These are phyloP conservation scores for Trichoderma sp. DNA, from an alignment of 2,329 filamentous ascomycete genomes.

Conservation along the genomic window DNA sequence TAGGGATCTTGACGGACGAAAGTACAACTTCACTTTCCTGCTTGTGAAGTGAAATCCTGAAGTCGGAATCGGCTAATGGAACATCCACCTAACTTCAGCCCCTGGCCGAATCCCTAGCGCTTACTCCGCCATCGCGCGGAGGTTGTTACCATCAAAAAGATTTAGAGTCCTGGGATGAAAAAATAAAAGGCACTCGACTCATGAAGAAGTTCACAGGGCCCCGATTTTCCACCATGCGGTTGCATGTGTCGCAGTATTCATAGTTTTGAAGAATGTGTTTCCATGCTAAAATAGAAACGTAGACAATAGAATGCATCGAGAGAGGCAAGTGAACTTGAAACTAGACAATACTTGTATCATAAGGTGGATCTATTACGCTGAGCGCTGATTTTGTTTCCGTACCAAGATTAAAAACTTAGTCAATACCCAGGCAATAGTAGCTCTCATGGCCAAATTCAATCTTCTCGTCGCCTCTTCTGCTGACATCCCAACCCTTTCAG, in stretches of 20 bases:
- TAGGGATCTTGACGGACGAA: not conserved
- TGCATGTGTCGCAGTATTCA: not conserved
- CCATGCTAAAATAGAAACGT: too few species aligned
- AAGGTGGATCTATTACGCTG: too few species aligned
- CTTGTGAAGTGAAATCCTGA: not conserved
- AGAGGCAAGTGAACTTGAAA: too few species aligned
- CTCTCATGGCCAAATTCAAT: too few species aligned
- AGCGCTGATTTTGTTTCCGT: too few species aligned
- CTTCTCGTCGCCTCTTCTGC: too few species aligned
- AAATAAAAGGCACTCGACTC: not conserved
- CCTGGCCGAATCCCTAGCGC: not conserved
- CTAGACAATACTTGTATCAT: too few species aligned
- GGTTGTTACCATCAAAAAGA: not conserved
- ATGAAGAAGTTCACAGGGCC: not conserved
- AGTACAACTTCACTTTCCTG: not conserved
- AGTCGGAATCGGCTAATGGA: not conserved
- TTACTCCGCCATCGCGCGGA: not conserved
- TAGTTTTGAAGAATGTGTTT: too few species aligned
- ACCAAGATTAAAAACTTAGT: too few species aligned
- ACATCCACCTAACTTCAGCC: not conserved
- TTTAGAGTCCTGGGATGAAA: not conserved
- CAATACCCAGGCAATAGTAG: too few species aligned
- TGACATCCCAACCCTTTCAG: too few species aligned
- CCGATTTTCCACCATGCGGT: not conserved
- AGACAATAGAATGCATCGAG: too few species aligned